Conservation (phyloP, 225 moss, liverwort and hornwort genomes). For the Anthoceros angustus region DNA sequence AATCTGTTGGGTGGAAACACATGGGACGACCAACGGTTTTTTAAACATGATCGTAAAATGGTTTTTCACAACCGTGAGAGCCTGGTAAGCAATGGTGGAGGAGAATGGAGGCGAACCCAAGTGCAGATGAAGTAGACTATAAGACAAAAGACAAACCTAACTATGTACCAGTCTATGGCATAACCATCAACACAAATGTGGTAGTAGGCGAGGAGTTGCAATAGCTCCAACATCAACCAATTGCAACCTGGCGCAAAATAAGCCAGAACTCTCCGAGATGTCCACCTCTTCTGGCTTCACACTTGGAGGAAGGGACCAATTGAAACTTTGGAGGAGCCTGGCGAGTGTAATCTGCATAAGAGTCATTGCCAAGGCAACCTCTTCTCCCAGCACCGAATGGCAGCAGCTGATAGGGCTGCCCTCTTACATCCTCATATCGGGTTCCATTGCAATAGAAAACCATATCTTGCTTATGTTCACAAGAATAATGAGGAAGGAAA, state of each 20-base stretch:
- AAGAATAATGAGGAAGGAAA: too few species aligned
- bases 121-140: too few species aligned
- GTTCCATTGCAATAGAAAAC: too few species aligned
- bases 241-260: constrained; percentile 7
- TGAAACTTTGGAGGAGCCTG: constrained; percentile 7
- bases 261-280: constrained; percentile 7
- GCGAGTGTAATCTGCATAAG: not conserved
- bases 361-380: not conserved
- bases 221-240: constrained; percentile 6
- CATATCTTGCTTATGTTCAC: too few species aligned
- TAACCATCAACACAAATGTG: constrained; percentile 9
- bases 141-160: too few species aligned
- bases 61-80: too few species aligned
- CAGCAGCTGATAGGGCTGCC: not conserved
- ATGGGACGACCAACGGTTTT: too few species aligned
- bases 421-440: not conserved
- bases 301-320: constrained; percentile 8
- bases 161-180: too few species aligned
- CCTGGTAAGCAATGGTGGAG: too few species aligned
- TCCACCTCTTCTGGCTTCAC: constrained; percentile 9
- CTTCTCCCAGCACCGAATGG: not conserved
- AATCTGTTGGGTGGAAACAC: too few species aligned
- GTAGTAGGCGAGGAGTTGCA: constrained; percentile 6
- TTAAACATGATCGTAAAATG: too few species aligned
- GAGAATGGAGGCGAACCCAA: too few species aligned